Evolutionary conservation across 352 stramenopile species (phyloP).

Genomic region (Phytophthora niederhauseri): DNA sequence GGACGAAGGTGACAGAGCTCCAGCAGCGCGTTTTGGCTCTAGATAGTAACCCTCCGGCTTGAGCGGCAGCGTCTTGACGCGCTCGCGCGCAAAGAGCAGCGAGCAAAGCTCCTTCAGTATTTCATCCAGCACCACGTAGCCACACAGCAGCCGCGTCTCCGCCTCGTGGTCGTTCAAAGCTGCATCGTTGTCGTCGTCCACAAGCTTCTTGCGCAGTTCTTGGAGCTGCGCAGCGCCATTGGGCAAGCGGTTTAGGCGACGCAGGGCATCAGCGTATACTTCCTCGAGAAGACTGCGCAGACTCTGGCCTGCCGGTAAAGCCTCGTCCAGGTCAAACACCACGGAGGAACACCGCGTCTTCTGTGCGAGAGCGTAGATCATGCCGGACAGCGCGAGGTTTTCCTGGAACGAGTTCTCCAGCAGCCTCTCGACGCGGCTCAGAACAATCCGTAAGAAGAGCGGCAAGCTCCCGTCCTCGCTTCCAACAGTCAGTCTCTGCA

Average conservation of each 20-base stretch:
- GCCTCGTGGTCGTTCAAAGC: conserved; percentile 66
- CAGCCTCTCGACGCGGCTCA: conserved; percentile 76
- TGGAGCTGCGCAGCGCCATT: conserved; percentile 51
- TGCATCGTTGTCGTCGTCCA: conserved; percentile 72
- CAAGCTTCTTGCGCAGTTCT: conserved; percentile 66
- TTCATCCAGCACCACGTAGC: conserved; percentile 85
- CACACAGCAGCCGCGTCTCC: conserved; percentile 69
- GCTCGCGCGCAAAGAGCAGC: conserved; percentile 77
- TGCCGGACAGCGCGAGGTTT: conserved; percentile 79
- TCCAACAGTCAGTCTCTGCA: conserved; percentile 21
- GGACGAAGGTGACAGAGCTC: conserved; percentile 34
- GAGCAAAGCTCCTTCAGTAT: conserved; percentile 88
- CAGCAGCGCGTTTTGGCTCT: conserved; percentile 55
- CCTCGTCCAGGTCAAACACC: conserved; percentile 65
- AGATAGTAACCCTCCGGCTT: conserved; percentile 88
- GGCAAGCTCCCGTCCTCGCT: conserved; percentile 32
- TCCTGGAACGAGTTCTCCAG: conserved; percentile 87
- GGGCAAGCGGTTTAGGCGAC: conserved; percentile 62
- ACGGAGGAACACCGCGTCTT: conserved; percentile 54
- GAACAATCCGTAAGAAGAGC: conserved; percentile 75
- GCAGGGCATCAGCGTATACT: conserved; percentile 69
- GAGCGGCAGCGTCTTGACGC: conserved; percentile 71
- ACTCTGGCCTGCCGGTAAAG: conserved; percentile 44
- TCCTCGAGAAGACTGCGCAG: conserved; percentile 85
- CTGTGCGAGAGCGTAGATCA: conserved; percentile 75